phyloP scores from a whole-genome alignment of 768 basidiomycete species.

The Mycena maculata region DNA sequence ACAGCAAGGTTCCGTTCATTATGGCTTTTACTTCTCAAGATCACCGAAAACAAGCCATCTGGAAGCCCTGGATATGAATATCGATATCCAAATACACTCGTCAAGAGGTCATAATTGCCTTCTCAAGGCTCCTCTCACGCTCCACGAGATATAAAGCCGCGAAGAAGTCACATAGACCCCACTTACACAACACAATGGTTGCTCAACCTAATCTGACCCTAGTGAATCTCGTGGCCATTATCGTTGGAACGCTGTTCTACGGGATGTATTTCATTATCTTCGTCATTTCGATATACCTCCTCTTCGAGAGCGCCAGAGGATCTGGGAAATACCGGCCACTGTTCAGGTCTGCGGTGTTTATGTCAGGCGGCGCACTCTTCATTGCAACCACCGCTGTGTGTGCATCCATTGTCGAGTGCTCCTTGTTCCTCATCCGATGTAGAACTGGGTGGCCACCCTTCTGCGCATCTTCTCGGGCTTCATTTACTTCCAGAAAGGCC shows the following conservation, averaged over 20 bases:
- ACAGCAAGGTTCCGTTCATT: too few species aligned
- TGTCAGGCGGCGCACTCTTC: slow-evolving; percentile 4
- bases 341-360: neutral
- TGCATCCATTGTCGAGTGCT: neutral
- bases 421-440: neutral
- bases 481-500: slow-evolving; percentile 1
- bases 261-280: slow-evolving; percentile 8
- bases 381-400: slow-evolving; percentile 2
- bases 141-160: too few species aligned
- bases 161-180: too few species aligned
- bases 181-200: slow-evolving; percentile 5
- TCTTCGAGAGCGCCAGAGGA: neutral
- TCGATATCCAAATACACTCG: too few species aligned
- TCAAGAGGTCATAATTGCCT: too few species aligned
- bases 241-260: neutral
- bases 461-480: slow-evolving; percentile 1
- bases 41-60: too few species aligned
- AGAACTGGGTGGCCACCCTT: neutral
- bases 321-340: neutral
- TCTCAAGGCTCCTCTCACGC: too few species aligned
- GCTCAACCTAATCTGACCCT: neutral
- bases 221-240: neutral
- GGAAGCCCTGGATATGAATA: too few species aligned
- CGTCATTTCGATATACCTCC: neutral
- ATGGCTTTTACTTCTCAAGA: too few species aligned